Evolutionary conservation across 1,284 basidiomycete genomes (phyloP).

Genomic region (Boletus hoseneyae): DNA sequence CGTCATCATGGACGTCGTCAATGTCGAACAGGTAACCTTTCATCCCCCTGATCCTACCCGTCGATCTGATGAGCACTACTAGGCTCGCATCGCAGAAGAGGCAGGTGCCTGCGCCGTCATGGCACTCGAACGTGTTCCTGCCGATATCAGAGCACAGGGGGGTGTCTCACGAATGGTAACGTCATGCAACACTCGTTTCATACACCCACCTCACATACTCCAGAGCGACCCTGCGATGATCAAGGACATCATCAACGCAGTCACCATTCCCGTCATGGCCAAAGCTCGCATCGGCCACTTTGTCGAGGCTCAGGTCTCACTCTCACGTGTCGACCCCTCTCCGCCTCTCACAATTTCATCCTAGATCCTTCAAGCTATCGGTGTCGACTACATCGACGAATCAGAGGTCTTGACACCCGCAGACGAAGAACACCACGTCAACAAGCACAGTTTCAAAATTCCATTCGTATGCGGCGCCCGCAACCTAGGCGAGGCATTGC

Average conservation of each 20-base stretch:
- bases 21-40: constrained; percentile 66
- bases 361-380: constrained; percentile 90
- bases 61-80: constrained; percentile 7
- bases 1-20: constrained; percentile 92
- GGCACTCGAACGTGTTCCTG: constrained; percentile 94
- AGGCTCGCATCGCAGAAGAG: constrained; percentile 96
- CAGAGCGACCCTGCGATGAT: constrained; percentile 97
- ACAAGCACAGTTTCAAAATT: constrained; percentile 91
- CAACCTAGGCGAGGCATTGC: constrained; percentile 88
- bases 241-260: constrained; percentile 90
- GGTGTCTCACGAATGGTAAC: constrained; percentile 92
- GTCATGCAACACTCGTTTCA: neutral
- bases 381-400: constrained; percentile 98
- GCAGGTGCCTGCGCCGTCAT: constrained; percentile 98
- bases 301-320: constrained; percentile 83
- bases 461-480: constrained; percentile 82
- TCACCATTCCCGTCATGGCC: constrained; percentile 92
- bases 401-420: constrained; percentile 96
- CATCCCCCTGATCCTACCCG: neutral
- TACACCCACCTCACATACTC: neutral
- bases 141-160: constrained; percentile 88
- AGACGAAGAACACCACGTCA: constrained; percentile 85
- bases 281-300: constrained; percentile 97
- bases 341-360: neutral
- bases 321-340: neutral